Conservation (phyloP, 352 stramenopile species). For the Globisporangium ultimum region DNA sequence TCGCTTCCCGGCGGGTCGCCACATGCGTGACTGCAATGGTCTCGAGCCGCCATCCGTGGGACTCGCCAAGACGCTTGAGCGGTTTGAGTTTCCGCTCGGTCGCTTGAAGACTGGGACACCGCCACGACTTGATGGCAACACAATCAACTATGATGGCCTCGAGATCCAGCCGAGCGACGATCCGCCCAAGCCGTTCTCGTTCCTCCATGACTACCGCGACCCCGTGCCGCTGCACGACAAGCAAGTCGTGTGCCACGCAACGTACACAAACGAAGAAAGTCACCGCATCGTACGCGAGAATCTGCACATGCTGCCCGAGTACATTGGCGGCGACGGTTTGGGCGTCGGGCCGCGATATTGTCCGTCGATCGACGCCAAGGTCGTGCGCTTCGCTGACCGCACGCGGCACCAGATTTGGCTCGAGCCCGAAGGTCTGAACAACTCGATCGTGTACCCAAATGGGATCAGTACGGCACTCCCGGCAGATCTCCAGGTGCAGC, state of each 20-base stretch:
- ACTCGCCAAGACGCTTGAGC: conserved; percentile 92
- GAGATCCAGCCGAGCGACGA: conserved; percentile 92
- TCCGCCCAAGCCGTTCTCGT: conserved; percentile 92
- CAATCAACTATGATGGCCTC: conserved; percentile 94
- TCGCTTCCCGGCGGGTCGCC: conserved; percentile 91
- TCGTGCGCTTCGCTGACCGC: conserved; percentile 75
- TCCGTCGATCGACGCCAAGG: conserved; percentile 97
- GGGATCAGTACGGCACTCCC: conserved; percentile 92
- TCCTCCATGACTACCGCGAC: conserved; percentile 82
- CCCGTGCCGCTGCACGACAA: conserved; percentile 61
- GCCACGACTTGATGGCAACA: conserved; percentile 92
- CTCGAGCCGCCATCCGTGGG: conserved; percentile 94
- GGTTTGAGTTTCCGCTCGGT: conserved; percentile 90
- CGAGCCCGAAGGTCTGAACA: conserved; percentile 97
- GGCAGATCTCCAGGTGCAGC: conserved; percentile 92
- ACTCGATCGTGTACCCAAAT: conserved; percentile 97
- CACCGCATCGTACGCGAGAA: conserved; percentile 94
- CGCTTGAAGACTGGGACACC: conserved; percentile 98
- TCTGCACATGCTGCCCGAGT: conserved; percentile 92
- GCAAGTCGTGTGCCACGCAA: conserved; percentile 94
- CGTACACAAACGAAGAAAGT: conserved; percentile 96
- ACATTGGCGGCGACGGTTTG: conserved; percentile 80
- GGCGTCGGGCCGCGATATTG: conserved; percentile 91
- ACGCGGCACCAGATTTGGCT: conserved; percentile 93
- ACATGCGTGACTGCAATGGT: conserved; percentile 82